phyloP scores from a whole-genome alignment of 2,329 filamentous ascomycete genomes.

The Paecilomyces sp. region DNA sequence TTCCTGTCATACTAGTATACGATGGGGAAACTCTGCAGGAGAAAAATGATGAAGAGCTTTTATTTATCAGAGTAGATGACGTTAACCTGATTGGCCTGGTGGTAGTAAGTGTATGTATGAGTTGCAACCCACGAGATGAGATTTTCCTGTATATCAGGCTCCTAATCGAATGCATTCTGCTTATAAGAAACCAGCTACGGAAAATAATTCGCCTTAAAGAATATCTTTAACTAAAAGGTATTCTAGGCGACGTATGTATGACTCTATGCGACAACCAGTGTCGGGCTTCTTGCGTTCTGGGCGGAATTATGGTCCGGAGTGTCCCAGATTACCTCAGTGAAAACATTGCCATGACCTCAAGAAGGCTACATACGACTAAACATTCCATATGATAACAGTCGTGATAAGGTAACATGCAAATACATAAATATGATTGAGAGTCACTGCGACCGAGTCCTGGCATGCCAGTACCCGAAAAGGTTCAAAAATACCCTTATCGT shows the following conservation, averaged over 20 bases:
- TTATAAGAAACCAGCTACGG: background rate
- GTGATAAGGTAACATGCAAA: no score
- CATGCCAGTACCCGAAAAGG: background rate
- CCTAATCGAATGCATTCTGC: background rate
- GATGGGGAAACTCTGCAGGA: background rate
- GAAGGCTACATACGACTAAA: background rate
- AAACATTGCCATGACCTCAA: background rate
- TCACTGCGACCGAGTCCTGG: background rate
- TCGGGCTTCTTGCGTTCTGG: background rate
- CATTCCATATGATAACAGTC: no score
- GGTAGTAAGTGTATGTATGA: background rate
- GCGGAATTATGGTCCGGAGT: background rate
- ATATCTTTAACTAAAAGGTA: background rate
- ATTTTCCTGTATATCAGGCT: background rate
- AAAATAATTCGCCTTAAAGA: background rate
- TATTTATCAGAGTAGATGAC: background rate
- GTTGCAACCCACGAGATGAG: conserved; percentile 1
- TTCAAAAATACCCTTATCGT: background rate
- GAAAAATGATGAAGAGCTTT: background rate
- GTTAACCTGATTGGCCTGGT: background rate
- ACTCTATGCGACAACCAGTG: background rate
- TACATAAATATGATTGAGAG: background rate
- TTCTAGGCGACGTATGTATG: background rate
- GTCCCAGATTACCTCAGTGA: background rate
- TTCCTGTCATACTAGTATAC: background rate